These are phyloP conservation scores for Phytopythium litorale DNA, from an alignment of 352 stramenopile species.

Conservation along the genomic window DNA sequence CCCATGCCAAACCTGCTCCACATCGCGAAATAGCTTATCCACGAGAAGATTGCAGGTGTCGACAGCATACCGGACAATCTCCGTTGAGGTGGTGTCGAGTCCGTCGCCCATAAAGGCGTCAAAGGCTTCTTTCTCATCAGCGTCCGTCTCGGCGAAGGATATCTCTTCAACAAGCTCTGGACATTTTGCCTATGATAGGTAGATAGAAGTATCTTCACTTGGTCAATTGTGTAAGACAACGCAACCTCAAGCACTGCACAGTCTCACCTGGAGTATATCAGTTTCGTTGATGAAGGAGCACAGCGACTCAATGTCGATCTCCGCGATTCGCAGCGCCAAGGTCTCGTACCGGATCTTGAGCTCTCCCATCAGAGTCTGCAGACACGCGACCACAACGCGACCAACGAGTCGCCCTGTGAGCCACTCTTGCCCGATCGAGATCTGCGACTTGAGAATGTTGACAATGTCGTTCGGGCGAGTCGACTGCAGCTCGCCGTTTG, in stretches of 20 bases:
- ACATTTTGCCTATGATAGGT: constrained; percentile 52
- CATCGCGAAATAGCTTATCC: constrained; percentile 75
- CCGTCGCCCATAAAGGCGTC: constrained; percentile 72
- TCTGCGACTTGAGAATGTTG: constrained; percentile 85
- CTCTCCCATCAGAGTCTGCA: constrained; percentile 70
- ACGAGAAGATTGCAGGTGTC: constrained; percentile 63
- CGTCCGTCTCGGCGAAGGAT: constrained; percentile 69
- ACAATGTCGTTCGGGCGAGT: constrained; percentile 84
- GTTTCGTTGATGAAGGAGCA: constrained; percentile 86
- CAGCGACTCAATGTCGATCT: constrained; percentile 66
- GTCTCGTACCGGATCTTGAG: constrained; percentile 66
- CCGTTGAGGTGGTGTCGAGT: constrained; percentile 69
- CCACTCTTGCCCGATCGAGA: constrained; percentile 83
- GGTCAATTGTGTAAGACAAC: neutral
- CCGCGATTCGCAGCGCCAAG: constrained; percentile 37
- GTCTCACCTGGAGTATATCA: constrained; percentile 64
- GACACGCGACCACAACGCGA: constrained; percentile 63
- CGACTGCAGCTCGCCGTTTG: constrained; percentile 62
- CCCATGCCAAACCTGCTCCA: constrained; percentile 48
- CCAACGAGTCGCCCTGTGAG: constrained; percentile 60
- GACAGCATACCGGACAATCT: constrained; percentile 75
- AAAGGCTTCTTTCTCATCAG: constrained; percentile 73
- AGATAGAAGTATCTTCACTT: neutral
- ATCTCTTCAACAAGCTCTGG: constrained; percentile 81
- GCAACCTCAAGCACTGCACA: neutral